Percentiles rank a stretch among this genome's conserved stretches.
Evolutionary conservation across 2,329 filamentous ascomycete species (phyloP).

Genomic region (Aspergillus sp.): DNA sequence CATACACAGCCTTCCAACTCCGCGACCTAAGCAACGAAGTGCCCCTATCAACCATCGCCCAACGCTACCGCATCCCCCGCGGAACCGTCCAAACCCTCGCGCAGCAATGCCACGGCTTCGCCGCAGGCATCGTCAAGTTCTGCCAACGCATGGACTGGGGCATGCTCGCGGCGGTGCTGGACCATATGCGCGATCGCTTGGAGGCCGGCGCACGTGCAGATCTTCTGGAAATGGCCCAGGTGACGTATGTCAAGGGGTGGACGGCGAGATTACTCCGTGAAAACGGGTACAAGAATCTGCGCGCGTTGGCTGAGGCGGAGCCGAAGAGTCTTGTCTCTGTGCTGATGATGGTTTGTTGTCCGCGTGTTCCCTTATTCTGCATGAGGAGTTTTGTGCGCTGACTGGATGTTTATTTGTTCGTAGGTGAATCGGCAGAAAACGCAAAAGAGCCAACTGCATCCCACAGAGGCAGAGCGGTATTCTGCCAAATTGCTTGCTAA

Average conservation of each 20-base stretch:
- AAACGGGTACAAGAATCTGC: conserved; percentile 62
- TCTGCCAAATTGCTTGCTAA: conserved; percentile 58
- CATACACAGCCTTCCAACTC: conserved; percentile 69
- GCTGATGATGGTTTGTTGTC: conserved; percentile 54
- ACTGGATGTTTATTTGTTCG: neutral
- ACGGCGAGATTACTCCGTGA: conserved; percentile 69
- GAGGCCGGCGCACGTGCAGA: conserved; percentile 64
- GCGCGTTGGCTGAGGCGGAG: conserved; percentile 60
- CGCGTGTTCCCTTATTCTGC: neutral
- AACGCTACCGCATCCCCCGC: conserved; percentile 61
- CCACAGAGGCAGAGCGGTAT: conserved; percentile 52
- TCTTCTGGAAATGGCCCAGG: conserved; percentile 60
- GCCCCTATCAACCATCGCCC: conserved; percentile 60
- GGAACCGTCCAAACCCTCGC: conserved; percentile 64
- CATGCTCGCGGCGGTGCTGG: conserved; percentile 61
- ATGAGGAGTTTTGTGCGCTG: conserved; percentile 2
- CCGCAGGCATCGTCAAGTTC: conserved; percentile 70
- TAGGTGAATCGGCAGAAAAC: conserved; percentile 59
- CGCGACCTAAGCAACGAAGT: conserved; percentile 70
- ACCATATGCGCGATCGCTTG: conserved; percentile 67
- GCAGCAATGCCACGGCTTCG: conserved; percentile 69
- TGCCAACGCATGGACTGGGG: conserved; percentile 71
- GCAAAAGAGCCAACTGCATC: conserved; percentile 43
- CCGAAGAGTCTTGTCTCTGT: conserved; percentile 60
- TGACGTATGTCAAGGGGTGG: conserved; percentile 68